A percentile compares a stretch with the other conserved stretches of the same genome.
Conservation (phyloP, 164 flowering plant species). For the Chimonanthus praecox region DNA sequence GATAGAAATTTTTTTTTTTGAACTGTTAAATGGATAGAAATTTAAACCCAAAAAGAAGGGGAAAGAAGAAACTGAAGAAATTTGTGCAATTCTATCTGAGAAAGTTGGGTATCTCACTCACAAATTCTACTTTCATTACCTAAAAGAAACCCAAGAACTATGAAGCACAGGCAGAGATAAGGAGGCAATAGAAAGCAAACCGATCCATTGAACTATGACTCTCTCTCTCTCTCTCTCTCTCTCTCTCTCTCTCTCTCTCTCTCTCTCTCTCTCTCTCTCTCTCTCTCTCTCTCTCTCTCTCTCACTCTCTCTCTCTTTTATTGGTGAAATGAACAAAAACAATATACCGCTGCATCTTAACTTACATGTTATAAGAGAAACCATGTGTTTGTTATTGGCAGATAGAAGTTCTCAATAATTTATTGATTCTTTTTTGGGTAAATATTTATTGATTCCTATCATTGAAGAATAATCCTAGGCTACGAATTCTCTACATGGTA, state of each 20-base stretch:
- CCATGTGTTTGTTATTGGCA: not conserved
- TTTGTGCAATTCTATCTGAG: not conserved
- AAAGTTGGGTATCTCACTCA: not conserved
- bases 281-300: not conserved
- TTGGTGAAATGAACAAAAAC: not conserved
- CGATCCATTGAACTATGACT: not conserved
- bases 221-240: not conserved
- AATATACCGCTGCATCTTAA: not conserved
- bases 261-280: not conserved
- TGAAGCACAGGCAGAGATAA: not conserved
- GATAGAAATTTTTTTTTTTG: not conserved
- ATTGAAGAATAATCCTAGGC: not conserved
- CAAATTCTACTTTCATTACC: not conserved
- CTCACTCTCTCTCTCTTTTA: too few species aligned
- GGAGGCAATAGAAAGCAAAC: not conserved
- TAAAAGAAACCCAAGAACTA: not conserved
- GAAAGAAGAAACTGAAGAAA: not conserved
- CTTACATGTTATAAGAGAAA: not conserved
- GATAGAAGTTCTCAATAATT: not conserved
- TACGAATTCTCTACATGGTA: not conserved
- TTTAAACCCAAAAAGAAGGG: not conserved
- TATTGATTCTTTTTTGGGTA: not conserved
- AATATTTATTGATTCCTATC: not conserved
- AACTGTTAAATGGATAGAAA: not conserved
- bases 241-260: too few species aligned